Evolutionary conservation across 2,329 filamentous ascomycete species (phyloP), one percentile per base, ranked within the genome.

Genomic region (Fusarium temperatum): DNA sequence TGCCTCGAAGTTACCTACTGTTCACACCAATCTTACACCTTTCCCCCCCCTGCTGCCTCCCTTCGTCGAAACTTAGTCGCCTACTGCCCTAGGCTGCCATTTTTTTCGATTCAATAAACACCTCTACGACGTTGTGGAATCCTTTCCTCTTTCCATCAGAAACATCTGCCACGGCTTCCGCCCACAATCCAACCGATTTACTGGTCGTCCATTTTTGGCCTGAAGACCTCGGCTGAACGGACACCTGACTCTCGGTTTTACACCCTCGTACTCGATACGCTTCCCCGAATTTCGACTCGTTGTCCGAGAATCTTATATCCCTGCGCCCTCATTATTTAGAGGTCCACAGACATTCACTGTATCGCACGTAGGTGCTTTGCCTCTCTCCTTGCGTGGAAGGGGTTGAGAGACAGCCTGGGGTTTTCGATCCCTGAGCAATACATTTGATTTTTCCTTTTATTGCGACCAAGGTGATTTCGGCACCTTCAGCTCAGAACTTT

Each of bases 321-420:
- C 70, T 65, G 70, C 61, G 41, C 74, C 77, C 73, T 78, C 73
- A 59, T 68, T 32, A 68, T 36, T 72, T 67, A 75, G 66, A 75
- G 66, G 68, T 73, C 69, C 69, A 55, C 68, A 61, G 73, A 72
- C 44, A 70, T 44, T 68, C 59, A 68, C 65, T 75, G 57, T 65
- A 61, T 65, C 73, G 74, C 70, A 75, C 68, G 63, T 56, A 69
- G 72, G 77, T 78, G 77, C 68, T 69, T 63, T 73, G 68, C 68
- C 66, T 65, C 70, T 77, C 75, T 78, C 70, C 68, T 63, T 67
- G 68, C 70, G 70, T 56, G 68, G 70, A 78, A 71, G 74, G 77
- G 72, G 73, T 78, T 76, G 66, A 78, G 74, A 76, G 66, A 73
- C 65, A 69, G 72, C 59, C 69, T 73, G 61, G 68, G 71, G 66